A percentile compares a stretch with the other conserved stretches of the same genome.
These are phyloP conservation scores for Phytopythium oedochilum DNA, from an alignment of 352 stramenopile species.

Conservation along the genomic window DNA sequence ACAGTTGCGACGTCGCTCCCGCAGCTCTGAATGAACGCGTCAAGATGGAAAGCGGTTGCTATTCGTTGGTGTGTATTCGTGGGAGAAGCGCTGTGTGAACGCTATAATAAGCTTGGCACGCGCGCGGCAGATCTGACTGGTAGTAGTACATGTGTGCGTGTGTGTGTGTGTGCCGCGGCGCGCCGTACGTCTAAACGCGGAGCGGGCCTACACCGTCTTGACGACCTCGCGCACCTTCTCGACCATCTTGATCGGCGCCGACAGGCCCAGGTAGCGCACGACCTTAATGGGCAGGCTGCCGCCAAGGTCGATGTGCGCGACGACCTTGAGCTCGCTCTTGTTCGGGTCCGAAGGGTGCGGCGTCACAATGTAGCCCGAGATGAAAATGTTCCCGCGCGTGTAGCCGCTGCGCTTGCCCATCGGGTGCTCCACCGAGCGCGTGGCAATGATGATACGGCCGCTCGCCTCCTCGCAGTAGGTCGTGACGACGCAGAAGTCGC, in stretches of 20 bases:
- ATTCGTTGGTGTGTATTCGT: no score
- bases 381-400: slow-evolving; percentile 36
- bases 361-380: slow-evolving; percentile 71
- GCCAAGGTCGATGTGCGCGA: slow-evolving; percentile 78
- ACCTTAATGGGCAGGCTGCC: slow-evolving; percentile 65
- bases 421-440: slow-evolving; percentile 59
- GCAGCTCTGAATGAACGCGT: no score
- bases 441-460: slow-evolving; percentile 63
- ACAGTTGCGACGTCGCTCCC: no score
- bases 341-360: slow-evolving; percentile 55
- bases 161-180: not conserved
- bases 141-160: not conserved
- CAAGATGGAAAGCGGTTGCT: no score
- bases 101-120: not conserved
- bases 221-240: slow-evolving; percentile 60
- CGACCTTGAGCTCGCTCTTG: slow-evolving; percentile 58
- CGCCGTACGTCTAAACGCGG: not conserved
- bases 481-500: slow-evolving; percentile 70
- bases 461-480: slow-evolving; percentile 40
- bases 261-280: slow-evolving; percentile 69
- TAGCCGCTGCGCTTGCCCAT: slow-evolving; percentile 44
- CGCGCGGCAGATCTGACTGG: not conserved
- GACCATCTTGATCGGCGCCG: slow-evolving; percentile 79
- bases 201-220: slow-evolving; percentile 15
- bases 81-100: no score